A percentile compares a stretch with the other conserved stretches of the same genome.
Evolutionary conservation across 2,329 filamentous ascomycete species (phyloP).

Genomic region (Arthrobotrys musiformis): DNA sequence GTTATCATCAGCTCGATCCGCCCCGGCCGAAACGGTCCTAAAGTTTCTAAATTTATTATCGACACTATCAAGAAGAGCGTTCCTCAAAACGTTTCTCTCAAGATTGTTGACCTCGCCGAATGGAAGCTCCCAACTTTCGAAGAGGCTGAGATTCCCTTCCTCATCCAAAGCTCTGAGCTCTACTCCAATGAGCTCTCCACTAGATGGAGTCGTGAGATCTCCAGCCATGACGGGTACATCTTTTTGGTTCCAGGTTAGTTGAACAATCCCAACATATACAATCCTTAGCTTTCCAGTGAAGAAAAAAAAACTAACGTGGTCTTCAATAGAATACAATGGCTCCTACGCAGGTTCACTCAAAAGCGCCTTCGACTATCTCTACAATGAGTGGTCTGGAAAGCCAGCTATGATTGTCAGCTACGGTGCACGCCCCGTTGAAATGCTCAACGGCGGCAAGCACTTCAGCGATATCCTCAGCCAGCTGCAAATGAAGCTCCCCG

Average conservation of each 20-base stretch:
- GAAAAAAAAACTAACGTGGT: constrained; percentile 5
- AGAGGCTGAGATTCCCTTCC: constrained; percentile 62
- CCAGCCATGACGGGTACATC: constrained; percentile 62
- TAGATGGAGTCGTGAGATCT: constrained; percentile 62
- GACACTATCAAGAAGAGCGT: constrained; percentile 57
- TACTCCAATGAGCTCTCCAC: constrained; percentile 62
- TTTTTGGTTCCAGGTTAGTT: constrained; percentile 59
- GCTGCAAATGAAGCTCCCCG: constrained; percentile 32
- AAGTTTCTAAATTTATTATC: constrained; percentile 61
- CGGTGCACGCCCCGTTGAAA: constrained; percentile 62
- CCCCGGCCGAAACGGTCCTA: constrained; percentile 61
- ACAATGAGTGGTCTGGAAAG: constrained; percentile 70
- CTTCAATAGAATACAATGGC: constrained; percentile 68
- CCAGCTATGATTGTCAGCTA: constrained; percentile 69
- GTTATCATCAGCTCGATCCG: constrained; percentile 62
- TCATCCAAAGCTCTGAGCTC: constrained; percentile 59
- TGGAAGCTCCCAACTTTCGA: constrained; percentile 63
- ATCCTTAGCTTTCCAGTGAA: neutral
- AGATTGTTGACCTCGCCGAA: constrained; percentile 61
- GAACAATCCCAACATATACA: neutral
- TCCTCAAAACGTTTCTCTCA: constrained; percentile 57
- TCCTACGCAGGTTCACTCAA: constrained; percentile 69
- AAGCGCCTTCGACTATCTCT: constrained; percentile 73
- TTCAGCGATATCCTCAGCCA: constrained; percentile 37
- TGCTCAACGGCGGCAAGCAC: constrained; percentile 39